Evolutionary conservation across 192 early-diverging fungal species (phyloP).

Genomic region (Backusella psychrophila): DNA sequence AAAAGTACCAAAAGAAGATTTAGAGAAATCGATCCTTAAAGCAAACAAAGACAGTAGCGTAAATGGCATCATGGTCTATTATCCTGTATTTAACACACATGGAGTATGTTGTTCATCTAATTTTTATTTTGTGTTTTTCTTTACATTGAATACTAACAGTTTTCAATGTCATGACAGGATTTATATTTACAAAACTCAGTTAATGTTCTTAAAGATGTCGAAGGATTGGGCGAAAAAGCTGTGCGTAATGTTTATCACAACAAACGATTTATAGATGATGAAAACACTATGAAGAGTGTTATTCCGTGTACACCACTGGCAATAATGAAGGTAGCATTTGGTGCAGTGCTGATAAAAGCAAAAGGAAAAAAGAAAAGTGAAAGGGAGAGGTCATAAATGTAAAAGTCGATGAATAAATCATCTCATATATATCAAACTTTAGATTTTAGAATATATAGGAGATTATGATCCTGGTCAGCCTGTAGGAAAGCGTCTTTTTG

Average conservation of each 20-base stretch:
- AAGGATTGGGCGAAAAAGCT: constrained; percentile 92
- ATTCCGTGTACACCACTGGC: constrained; percentile 97
- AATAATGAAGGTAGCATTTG: constrained; percentile 75
- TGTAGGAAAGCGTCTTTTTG: constrained; percentile 92
- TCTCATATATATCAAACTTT: background rate
- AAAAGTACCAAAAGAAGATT: constrained; percentile 72
- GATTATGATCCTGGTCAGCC: constrained; percentile 87
- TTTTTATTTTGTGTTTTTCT: background rate
- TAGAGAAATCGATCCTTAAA: constrained; percentile 79
- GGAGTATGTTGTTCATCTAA: constrained; percentile 52
- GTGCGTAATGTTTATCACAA: constrained; percentile 93
- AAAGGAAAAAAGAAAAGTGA: background rate
- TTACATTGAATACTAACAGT: background rate
- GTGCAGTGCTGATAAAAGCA: background rate
- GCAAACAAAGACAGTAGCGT: constrained; percentile 85
- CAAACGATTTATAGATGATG: constrained; percentile 77
- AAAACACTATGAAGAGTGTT: constrained; percentile 88
- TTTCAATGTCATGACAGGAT: constrained; percentile 51
- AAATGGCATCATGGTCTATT: constrained; percentile 98
- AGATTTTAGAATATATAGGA: constrained; percentile 92
- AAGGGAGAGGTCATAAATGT: background rate
- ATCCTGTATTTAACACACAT: constrained; percentile 92
- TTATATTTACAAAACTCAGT: constrained; percentile 93
- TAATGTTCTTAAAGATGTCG: constrained; percentile 87
- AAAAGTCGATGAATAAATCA: background rate